A percentile compares a stretch with the other conserved stretches of the same genome.
Evolutionary conservation across 257 asterid genomes (phyloP).

Genomic region (Solanum medicagineum): DNA sequence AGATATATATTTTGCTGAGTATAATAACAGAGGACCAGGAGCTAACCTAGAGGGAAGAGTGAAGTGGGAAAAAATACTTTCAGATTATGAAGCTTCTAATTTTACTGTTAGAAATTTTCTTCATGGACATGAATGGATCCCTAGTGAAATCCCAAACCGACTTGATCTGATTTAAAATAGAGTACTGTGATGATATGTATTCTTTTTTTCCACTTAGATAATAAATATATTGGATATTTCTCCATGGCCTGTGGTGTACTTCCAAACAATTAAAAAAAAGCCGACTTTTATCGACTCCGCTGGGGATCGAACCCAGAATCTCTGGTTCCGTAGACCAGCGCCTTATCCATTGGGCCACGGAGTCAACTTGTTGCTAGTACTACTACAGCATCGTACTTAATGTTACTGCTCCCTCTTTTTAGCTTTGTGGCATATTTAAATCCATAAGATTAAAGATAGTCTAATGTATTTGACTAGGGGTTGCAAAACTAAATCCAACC

Average conservation of each 20-base stretch:
- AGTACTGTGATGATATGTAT: background rate
- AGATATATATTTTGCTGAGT: background rate
- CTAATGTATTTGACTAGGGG: no score
- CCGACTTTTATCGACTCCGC: background rate
- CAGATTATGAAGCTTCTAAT: background rate
- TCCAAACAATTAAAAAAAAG: no score
- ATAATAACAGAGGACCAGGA: background rate
- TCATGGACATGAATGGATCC: background rate
- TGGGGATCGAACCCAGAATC: slow-evolving; percentile 98
- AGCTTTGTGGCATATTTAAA: no score
- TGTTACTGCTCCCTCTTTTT: no score
- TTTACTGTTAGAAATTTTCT: slow-evolving; percentile 1
- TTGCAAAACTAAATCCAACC: no score
- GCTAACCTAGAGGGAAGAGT: background rate
- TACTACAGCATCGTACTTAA: no score
- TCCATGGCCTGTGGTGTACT: background rate
- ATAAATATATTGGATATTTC: background rate
- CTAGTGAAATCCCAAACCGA: background rate
- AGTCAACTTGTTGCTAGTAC: background rate
- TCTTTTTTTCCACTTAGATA: background rate
- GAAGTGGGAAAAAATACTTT: background rate
- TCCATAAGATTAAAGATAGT: no score
- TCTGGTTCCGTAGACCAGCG: slow-evolving; percentile 99
- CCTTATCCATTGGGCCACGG: slow-evolving; percentile 94
- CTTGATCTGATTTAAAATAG: background rate